Percentiles rank a stretch among this genome's conserved stretches.
These are phyloP conservation scores for Cyclostephanos tholiformis DNA, from an alignment of 108 stramenopile genomes.

Conservation along the genomic window DNA sequence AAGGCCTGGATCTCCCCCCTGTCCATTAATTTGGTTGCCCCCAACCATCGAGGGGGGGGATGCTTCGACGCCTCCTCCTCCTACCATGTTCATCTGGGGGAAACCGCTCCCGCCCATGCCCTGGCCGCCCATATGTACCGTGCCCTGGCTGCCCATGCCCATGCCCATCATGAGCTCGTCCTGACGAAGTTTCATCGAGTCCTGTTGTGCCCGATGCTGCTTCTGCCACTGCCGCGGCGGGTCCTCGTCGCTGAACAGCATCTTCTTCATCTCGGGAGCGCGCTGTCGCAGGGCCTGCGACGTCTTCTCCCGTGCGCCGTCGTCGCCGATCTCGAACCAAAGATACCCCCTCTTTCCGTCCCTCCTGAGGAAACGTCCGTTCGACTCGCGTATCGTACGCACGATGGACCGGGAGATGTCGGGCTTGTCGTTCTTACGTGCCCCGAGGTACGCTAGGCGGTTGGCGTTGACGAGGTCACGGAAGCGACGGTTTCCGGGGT, in stretches of 20 bases:
- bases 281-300: constrained; percentile 54
- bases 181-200: constrained; percentile 41
- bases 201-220: constrained; percentile 27
- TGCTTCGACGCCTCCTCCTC: not conserved
- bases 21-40: not conserved
- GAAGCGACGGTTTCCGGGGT: constrained; percentile 70
- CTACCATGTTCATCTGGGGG: constrained; percentile 1
- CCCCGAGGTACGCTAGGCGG: constrained; percentile 47
- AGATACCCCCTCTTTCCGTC: constrained; percentile 50
- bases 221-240: constrained; percentile 23
- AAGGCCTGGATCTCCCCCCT: not conserved
- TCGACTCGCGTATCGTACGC: constrained; percentile 61
- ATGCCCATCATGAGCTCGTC: constrained; percentile 38
- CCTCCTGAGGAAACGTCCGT: constrained; percentile 77
- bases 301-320: constrained; percentile 60
- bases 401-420: constrained; percentile 77
- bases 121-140: constrained; percentile 22
- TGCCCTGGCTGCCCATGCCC: too few species aligned
- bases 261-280: constrained; percentile 79
- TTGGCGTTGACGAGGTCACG: constrained; percentile 56
- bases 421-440: constrained; percentile 67
- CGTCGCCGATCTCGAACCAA: constrained; percentile 50
- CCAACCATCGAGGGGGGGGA: not conserved
- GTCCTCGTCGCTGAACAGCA: constrained; percentile 64
- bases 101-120: constrained; percentile 19